Percentiles rank a stretch among this genome's conserved stretches.
Conservation (phyloP, 331 rosid genomes). For the Prunus yedoensis region DNA sequence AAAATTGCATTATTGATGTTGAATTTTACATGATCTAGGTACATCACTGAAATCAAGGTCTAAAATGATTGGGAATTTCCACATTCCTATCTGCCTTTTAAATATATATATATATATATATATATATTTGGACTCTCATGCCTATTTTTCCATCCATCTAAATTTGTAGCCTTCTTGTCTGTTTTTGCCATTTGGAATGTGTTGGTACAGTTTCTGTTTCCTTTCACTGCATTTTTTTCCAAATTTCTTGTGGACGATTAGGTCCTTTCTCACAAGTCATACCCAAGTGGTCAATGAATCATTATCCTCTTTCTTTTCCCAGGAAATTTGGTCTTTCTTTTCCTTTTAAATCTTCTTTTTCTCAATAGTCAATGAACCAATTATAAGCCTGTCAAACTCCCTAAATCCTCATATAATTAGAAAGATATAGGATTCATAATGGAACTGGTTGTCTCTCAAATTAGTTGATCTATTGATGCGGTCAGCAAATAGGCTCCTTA, state of each 20-base stretch:
- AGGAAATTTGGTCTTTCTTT: background rate
- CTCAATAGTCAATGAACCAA: slow-evolving; percentile 17
- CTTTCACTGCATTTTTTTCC: background rate
- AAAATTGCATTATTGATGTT: background rate
- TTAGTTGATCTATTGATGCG: no score
- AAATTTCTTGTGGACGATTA: background rate
- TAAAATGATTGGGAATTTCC: background rate
- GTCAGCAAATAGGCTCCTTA: no score
- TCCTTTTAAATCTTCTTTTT: background rate
- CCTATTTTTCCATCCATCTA: background rate
- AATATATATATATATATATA: no score
- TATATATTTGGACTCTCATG: background rate
- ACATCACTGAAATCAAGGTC: background rate
- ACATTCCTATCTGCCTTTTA: background rate
- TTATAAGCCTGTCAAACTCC: slow-evolving; percentile 16
- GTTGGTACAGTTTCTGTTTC: background rate
- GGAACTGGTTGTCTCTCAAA: no score
- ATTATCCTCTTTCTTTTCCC: background rate
- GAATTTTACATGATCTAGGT: background rate
- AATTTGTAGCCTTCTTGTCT: background rate
- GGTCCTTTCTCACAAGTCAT: slow-evolving; percentile 3
- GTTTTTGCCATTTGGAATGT: background rate
- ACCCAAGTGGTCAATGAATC: slow-evolving; percentile 21
- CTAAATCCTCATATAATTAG: background rate
- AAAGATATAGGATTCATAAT: background rate